Evolutionary conservation across 1,284 basidiomycete genomes (phyloP), one percentile per base, ranked within the genome.

Genomic region (Exsudoporus floridanus): DNA sequence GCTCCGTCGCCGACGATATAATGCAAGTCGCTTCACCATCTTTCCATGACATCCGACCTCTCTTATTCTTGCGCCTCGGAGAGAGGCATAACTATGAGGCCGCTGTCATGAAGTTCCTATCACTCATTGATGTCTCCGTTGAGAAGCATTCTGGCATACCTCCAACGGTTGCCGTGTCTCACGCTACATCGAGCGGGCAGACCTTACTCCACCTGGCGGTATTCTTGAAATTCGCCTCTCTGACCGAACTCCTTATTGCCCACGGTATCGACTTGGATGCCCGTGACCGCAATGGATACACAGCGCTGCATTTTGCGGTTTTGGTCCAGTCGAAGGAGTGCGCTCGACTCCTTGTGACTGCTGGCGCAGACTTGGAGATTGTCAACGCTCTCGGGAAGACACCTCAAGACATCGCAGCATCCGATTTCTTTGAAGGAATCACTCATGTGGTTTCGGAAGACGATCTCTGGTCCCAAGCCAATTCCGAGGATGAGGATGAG

Each of bases 261-360:
- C 87, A 83, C 46, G 85, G 81, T 14, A 86, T 88, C 30, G 90
- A 94, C 60, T 61, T 94, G 42, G 92, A 98, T 67, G 80, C 81
- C 3, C 85, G 92, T 51, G 97, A 99, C 71, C 78, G 81, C 55
- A 97, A 94, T 67, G 96, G 96, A 7, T 94, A 81, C 66, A 98
- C 95, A 0, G 84, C 96, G 0, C 74, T 98, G 34, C 92, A 96
- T 67, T 88, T 96, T 65, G 91, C 94, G 14, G 88, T 85, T 0
- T 73, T 95, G 38, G 78, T 78, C 18, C 82, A 81, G 23, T 85
- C 88, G 19, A 72, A 77, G 40, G 77, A 81, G 10, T 93, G 92
- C 65, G 82, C 84, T 0, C 75, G 79, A 36, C 71, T 87, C 5
- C 76, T 99, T 28, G 66, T 97, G 14, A 75, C 81, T 14, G 90